A percentile compares a stretch with the other conserved stretches of the same genome.
Conservation (phyloP, 73 alveolate species). For the Paramecium primaurelia region DNA sequence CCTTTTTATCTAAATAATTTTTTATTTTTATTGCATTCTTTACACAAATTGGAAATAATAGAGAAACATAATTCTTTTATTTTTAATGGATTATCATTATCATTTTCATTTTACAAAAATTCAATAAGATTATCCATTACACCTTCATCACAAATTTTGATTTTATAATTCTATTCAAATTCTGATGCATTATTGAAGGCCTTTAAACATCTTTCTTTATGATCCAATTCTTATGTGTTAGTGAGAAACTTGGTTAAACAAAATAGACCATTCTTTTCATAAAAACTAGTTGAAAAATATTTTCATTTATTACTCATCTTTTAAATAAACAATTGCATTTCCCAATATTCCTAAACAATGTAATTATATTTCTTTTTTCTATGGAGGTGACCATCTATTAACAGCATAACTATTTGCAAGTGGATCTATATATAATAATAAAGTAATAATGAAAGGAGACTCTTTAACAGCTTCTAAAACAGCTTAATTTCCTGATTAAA, state of each 20-base stretch:
- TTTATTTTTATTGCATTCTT: slow-evolving; percentile 88
- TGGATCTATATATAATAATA: slow-evolving; percentile 93
- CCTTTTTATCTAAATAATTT: slow-evolving; percentile 96
- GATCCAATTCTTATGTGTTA: slow-evolving; percentile 47
- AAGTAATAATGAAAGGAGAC: slow-evolving; percentile 80
- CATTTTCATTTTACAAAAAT: slow-evolving; percentile 85
- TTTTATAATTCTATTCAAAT: slow-evolving; percentile 68
- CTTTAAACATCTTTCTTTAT: slow-evolving; percentile 54
- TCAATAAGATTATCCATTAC: slow-evolving; percentile 90
- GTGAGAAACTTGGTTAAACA: slow-evolving; percentile 56
- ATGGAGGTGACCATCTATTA: slow-evolving; percentile 94
- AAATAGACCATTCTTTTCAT: slow-evolving; percentile 57
- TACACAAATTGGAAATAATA: slow-evolving; percentile 89
- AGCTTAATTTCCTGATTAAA: slow-evolving; percentile 53
- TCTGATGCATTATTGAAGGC: slow-evolving; percentile 58
- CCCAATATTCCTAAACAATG: slow-evolving; percentile 71
- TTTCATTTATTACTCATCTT: slow-evolving; percentile 51
- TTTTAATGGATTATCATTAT: slow-evolving; percentile 88
- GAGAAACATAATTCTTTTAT: slow-evolving; percentile 92
- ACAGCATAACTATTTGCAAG: slow-evolving; percentile 75
- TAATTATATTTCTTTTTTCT: slow-evolving; percentile 88
- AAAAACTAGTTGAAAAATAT: not conserved
- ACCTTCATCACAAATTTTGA: slow-evolving; percentile 90
- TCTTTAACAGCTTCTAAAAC: slow-evolving; percentile 66
- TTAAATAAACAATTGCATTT: slow-evolving; percentile 46